Base-by-base conservation (phyloP, 2,329 filamentous ascomycete genomes). In the Aulographum hederae region DNA sequence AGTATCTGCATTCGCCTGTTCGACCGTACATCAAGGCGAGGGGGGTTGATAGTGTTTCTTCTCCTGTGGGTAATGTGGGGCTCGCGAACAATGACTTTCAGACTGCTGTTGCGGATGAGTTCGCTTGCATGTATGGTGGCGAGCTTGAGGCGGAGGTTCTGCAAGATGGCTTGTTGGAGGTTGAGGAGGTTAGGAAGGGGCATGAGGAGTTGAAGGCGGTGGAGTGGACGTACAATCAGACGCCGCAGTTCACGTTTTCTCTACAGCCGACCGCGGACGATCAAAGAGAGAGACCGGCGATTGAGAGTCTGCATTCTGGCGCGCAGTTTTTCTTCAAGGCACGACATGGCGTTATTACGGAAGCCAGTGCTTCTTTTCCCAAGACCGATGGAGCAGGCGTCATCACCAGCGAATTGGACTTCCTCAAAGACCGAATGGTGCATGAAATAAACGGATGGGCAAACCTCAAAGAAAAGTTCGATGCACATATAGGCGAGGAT, bases 21-120 rank as follows among this genome's bases (percentile, higher is more conserved):
- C 75, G 73, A 41, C 63, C 65, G 0, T 85, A 70, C 46, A 75
- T 95, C 45, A 71, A 71, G 38, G 80, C 81, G 0, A 74, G 78
- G 37, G 89, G 89, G 0, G 85, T 94, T 1, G 82, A 89, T 43
- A 95, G 86, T 48, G 84, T 95, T 27, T 74, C 80, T 38, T 92
- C 82, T 30, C 71, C 73, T 0, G 76, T 95, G 8, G 65, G 69
- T 5, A 98, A 95, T 53, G 72, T 92, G 2, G 67, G 70, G 3
- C 50, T 81, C 1, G 56, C 48, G 11, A 54, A 63, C 23, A 43
- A 50, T 12, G 45, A 53, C 21, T 65, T 65, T 27, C 53, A 58
- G 30, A 34, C 42, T 14, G 46, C 46, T 2, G 60, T 70, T 21
- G 62, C 64, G 34, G 54, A 58, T 27, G 53, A 65, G 48, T 94